Base-by-base conservation (phyloP, 768 basidiomycete genomes). In the Mycena capillaripes region DNA sequence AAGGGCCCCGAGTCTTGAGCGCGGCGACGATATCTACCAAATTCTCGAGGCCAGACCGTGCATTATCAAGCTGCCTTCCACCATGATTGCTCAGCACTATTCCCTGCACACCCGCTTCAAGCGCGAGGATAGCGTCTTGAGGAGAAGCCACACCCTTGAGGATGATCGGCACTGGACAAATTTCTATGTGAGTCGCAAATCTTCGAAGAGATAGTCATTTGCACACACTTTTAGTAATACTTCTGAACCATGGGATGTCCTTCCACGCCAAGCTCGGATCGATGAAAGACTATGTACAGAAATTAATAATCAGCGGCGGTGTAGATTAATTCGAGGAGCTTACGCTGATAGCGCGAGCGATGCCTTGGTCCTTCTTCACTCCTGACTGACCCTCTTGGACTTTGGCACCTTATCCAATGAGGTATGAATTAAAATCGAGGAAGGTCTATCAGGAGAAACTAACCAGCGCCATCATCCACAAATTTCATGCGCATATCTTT, bases 401-500 rank as follows among this genome's bases (percentile, higher is more conserved):
- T 29, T 82, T 85, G 11, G 89, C 88, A 70, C 89, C 89, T 14
- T 34, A 53, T 42, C 42, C 42, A 23, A 48, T 17, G 2, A 2
- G 46, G 19, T 32, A 34, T 0, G 34, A 36, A n/a, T 56, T 56
- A 23, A 21, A 56, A 23, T 12, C 12, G 1, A 53, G 29, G n/a
- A 38, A 38, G 2, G 10, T 32, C 32, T 56, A 9, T n/a, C 12
- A 7, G 29, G 5, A n/a, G 5, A 0, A 21, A 56, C 55, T 36
- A 17, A 56, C 56, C 56, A 58, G 88, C 86, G 25, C 89, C 89
- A 75, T 91, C 91, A 38, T 92, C 93, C 3, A 93, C 95, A 71
- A 98, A 98, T 79, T 96, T 97, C 91, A 94, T 94, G 29, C 97
- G 88, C 97, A 99, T 98, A 78, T 99, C 97, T 83, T 97, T 97